Base-by-base conservation (phyloP, 108 stramenopile genomes). In the Cylindrotheca fusiformis region DNA sequence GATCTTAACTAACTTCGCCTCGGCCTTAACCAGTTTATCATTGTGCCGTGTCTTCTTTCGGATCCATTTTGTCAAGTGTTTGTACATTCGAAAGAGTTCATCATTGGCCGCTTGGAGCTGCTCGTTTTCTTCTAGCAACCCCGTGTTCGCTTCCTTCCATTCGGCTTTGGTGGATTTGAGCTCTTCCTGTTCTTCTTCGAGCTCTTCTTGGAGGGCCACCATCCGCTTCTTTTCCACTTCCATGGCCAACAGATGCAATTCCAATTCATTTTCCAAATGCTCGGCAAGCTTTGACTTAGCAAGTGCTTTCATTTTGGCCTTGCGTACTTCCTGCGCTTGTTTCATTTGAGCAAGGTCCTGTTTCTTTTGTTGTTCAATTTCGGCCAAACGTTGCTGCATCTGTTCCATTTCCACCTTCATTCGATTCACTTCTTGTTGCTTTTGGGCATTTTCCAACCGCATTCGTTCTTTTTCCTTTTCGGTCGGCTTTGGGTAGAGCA, bases 151-250 rank as follows among this genome's bases (percentile, higher is more conserved):
- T 23, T 10, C 18, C 12, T 28, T 12, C 41, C 44, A 20, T 10
- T 41, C 20, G 22, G 29, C 5, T 10, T 46, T 33, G 21, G 44
- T 32, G 4, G n/a, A 17, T 45, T 19, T 59, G 1, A 59, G 25
- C n/a, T 31, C 58, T 23, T 45, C 58, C 29, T 45, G 44, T 14
- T 45, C 58, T 22, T 59, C 10, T 45, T 33, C 30, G 12, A 59
- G 19, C 41, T 23, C 2, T 21, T 59, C 41, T 5, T 23, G 33
- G 24, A 21, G 4, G 2, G 25, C 10, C 46, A 8, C 23, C 24
- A 18, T 20, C 2, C 41, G 18, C 23, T 18, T 22, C n/a, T 59
- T 6, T 3, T 41, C 23, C 44, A 46, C 44, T 44, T 41, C 36
- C 36, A 41, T 41, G 36, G 36, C 14, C 10, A 10, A 41, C 6